These are phyloP conservation scores for Herpetomonas samuelpessoai DNA, from an alignment of 208 protist species.

Conservation along the genomic window DNA sequence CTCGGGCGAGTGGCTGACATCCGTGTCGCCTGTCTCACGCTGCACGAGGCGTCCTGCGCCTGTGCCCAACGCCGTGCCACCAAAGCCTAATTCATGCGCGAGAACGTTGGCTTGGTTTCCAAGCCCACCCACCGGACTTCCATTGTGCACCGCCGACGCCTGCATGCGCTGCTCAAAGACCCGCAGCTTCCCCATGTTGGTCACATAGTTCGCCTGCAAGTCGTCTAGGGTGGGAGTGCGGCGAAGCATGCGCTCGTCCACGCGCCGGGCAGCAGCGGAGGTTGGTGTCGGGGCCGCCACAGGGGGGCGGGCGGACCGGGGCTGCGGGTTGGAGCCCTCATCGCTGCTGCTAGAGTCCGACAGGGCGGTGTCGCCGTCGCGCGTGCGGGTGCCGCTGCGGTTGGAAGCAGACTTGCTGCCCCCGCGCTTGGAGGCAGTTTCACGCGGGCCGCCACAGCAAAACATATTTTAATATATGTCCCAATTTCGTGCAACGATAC, in stretches of 20 bases:
- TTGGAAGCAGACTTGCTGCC: neutral
- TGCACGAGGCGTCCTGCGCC: neutral
- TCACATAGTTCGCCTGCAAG: constrained; percentile 13
- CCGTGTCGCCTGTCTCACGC: neutral
- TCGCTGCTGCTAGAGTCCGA: neutral
- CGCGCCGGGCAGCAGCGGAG: constrained; percentile 3
- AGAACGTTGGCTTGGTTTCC: neutral
- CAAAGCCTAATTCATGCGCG: neutral
- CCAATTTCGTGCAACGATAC: too few relatives aligned
- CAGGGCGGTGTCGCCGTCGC: neutral
- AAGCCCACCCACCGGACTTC: neutral
- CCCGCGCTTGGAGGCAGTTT: neutral
- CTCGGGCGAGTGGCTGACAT: neutral
- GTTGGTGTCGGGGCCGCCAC: neutral
- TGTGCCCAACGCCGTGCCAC: neutral
- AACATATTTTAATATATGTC: too few relatives aligned
- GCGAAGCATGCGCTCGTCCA: neutral
- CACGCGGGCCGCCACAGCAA: neutral
- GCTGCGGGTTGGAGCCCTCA: neutral
- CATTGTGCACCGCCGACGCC: constrained; percentile 4
- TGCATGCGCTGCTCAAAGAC: constrained; percentile 9
- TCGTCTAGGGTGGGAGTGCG: constrained; percentile 8
- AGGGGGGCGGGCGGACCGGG: too few relatives aligned
- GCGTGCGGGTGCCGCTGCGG: neutral
- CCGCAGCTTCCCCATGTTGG: constrained; percentile 8